Conservation (phyloP, 306 rosid genomes). For the Quercus rubra region DNA sequence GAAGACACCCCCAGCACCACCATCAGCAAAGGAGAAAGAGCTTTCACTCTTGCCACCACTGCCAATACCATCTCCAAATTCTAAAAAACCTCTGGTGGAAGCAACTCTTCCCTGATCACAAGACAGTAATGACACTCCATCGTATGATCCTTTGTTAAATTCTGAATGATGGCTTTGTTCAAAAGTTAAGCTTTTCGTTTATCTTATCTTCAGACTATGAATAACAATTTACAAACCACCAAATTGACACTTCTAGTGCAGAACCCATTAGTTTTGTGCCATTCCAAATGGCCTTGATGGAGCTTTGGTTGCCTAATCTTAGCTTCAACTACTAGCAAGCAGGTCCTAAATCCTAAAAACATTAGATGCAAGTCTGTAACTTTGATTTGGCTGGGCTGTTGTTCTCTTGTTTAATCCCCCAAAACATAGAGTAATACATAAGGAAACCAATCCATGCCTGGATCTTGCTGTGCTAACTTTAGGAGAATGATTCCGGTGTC, state of each 20-base stretch:
- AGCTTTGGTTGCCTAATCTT: too few species aligned
- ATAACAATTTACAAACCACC: not conserved
- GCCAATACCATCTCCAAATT: not conserved
- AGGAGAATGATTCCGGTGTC: too few species aligned
- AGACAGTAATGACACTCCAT: not conserved
- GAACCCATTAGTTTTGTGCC: too few species aligned
- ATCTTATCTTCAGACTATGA: not conserved
- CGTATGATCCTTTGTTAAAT: not conserved
- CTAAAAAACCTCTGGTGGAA: slow-evolving; percentile 11
- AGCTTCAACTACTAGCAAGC: too few species aligned
- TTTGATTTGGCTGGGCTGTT: too few species aligned
- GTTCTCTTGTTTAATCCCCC: too few species aligned
- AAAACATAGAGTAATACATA: too few species aligned
- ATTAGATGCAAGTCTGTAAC: too few species aligned
- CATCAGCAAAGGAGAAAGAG: not conserved
- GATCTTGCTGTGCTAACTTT: too few species aligned
- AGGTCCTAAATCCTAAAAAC: too few species aligned
- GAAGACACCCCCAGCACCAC: not conserved
- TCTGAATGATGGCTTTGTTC: not conserved
- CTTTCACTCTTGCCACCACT: not conserved
- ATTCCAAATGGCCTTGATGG: too few species aligned
- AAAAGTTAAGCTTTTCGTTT: not conserved
- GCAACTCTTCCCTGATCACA: slow-evolving; percentile 11
- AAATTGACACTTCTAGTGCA: not conserved
- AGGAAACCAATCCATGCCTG: too few species aligned